A percentile compares a stretch with the other conserved stretches of the same genome.
Evolutionary conservation across 768 basidiomycete species (phyloP).

Genomic region (Russula abietina): DNA sequence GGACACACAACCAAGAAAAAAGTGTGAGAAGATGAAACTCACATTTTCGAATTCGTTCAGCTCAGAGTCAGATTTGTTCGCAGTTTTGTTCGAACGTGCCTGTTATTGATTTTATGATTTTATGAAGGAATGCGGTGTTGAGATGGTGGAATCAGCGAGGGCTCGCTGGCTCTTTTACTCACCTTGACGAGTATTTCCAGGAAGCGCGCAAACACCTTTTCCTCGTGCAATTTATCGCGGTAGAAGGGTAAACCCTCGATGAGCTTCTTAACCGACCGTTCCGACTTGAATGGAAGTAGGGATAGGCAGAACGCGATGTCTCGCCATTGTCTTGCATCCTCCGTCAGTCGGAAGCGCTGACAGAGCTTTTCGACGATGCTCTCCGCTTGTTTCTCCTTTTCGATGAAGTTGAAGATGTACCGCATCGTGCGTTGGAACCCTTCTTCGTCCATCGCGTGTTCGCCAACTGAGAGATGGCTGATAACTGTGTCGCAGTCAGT

Average conservation of each 20-base stretch:
- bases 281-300: slow-evolving; percentile 92
- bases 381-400: slow-evolving; percentile 99
- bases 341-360: slow-evolving; percentile 84
- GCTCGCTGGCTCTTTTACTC: neutral
- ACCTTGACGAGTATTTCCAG: slow-evolving; percentile 90
- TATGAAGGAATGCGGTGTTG: too few relatives aligned
- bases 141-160: too few relatives aligned
- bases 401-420: slow-evolving; percentile 95
- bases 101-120: too few relatives aligned
- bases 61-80: slow-evolving; percentile 89
- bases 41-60: slow-evolving; percentile 92
- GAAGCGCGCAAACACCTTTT: slow-evolving; percentile 72
- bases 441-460: slow-evolving; percentile 88
- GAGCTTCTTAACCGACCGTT: slow-evolving; percentile 92
- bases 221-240: slow-evolving; percentile 92
- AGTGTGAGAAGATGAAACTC: slow-evolving; percentile 19
- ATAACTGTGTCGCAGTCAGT: slow-evolving; percentile 54
- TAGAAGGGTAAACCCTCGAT: slow-evolving; percentile 90
- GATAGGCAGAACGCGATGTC: slow-evolving; percentile 96
- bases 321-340: slow-evolving; percentile 91
- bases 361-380: slow-evolving; percentile 96
- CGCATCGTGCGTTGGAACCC: slow-evolving; percentile 88
- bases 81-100: slow-evolving; percentile 86
- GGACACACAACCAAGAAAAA: neutral
- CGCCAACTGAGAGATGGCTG: slow-evolving; percentile 86